Evolutionary conservation across 306 rosid genomes (phyloP).

Genomic region (peach (Prunus persica)): Prunus_persica_NCBIv2 NC_034016.1:19923001-19923500

Average conservation of each 20-base stretch:
- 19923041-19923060: slow-evolving; percentile 61
- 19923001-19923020: slow-evolving; percentile 36
- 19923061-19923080: slow-evolving; percentile 56
- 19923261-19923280: background rate
- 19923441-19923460: background rate
- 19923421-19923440: background rate
- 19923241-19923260: background rate
- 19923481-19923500: background rate
- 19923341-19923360: background rate
- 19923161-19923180: background rate
- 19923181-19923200: background rate
- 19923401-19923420: background rate
- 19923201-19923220: too few relatives aligned
- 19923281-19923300: background rate
- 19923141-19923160: slow-evolving; percentile 30
- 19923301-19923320: background rate
- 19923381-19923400: background rate
- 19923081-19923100: slow-evolving; percentile 46
- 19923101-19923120: slow-evolving; percentile 51
- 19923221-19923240: background rate
- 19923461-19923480: background rate
- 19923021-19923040: slow-evolving; percentile 77
- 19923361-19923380: background rate
- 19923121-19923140: slow-evolving; percentile 57
- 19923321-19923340: background rate